These are phyloP conservation scores for Alternaria rosae DNA, from an alignment of 2,329 filamentous ascomycete genomes.

Conservation along the genomic window DNA sequence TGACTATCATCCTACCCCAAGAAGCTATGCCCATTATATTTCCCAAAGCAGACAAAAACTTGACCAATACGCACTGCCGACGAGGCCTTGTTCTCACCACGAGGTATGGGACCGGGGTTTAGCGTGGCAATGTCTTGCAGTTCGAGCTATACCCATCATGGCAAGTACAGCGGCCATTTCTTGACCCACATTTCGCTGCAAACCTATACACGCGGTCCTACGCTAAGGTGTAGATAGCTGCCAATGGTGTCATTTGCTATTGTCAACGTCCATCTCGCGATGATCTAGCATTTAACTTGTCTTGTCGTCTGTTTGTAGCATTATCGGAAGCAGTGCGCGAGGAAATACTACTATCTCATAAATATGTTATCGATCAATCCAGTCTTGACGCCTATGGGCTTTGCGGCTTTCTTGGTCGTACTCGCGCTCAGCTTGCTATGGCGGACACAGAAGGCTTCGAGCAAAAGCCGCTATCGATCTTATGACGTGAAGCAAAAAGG, in stretches of 20 bases:
- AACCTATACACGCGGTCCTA: not conserved
- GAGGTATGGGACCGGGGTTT: no score
- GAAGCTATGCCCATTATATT: not conserved
- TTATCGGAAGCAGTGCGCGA: not conserved
- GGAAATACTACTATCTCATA: not conserved
- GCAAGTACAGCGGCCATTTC: slow-evolving; percentile 1
- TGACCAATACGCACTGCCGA: not conserved
- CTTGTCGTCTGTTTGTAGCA: not conserved
- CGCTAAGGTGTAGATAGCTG: not conserved
- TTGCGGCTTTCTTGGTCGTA: not conserved
- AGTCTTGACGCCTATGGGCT: not conserved
- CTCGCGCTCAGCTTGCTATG: not conserved
- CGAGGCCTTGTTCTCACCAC: no score
- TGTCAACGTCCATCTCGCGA: not conserved
- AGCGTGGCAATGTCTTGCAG: not conserved
- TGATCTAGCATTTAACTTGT: not conserved
- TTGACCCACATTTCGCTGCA: not conserved
- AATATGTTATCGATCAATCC: not conserved
- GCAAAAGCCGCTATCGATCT: not conserved
- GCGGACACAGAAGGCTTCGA: not conserved
- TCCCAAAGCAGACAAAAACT: not conserved
- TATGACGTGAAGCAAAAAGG: not conserved
- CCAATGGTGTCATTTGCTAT: not conserved
- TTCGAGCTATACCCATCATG: not conserved
- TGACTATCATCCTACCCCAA: not conserved